Base-by-base conservation (phyloP, 2,329 filamentous ascomycete species). In the Magnaporthiopsis poae region DNA sequence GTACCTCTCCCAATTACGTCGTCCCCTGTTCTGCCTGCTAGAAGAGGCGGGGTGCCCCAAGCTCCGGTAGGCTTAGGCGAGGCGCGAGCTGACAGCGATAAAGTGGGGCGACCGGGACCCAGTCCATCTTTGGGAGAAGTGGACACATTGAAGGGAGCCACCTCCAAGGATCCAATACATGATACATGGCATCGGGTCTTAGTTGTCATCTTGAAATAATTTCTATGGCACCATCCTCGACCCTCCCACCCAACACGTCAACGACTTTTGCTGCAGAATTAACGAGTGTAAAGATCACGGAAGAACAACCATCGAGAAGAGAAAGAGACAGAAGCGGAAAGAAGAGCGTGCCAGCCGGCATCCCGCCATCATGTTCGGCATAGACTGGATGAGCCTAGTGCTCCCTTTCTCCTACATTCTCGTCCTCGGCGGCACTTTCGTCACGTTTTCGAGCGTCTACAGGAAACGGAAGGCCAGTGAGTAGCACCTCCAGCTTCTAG, bases 381-480 rank as follows among this genome's bases (percentile, higher is more conserved):
- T 88, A 71, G 86, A 96, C 83, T 96, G 92, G 92, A 81, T 90
- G 79, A 90, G 90, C 80, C 88, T 98, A 69, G 82, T 87, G 74
- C 86, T 97, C 73, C 94, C 95, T 68, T 86, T 97, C 75, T 89
- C 91, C 79, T 99, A 99, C 79, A 84, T 99, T 68, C 84, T 87
- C 71, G 90, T 98, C 68, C 88, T 99, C 66, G 84, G 91, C 74
- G 92, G 92, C 73, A 94, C 92, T 52, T 86, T 99, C 71, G 89
- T 90, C 75, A 95, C 92, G 70, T 99, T 99, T 80, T 96, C 92
- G 63, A 91, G 87, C 67, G 87, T 98, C 69, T 98, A 98, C 79
- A 89, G 94, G 73, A 94, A 95, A 80, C 88, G 95, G 77, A 95
- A 96, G 85, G 88, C 90, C 71, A 81, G 89, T 91, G 81, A 69